These are phyloP conservation scores for Fusarium hainanense DNA, from an alignment of 2,329 filamentous ascomycete species.

Conservation along the genomic window DNA sequence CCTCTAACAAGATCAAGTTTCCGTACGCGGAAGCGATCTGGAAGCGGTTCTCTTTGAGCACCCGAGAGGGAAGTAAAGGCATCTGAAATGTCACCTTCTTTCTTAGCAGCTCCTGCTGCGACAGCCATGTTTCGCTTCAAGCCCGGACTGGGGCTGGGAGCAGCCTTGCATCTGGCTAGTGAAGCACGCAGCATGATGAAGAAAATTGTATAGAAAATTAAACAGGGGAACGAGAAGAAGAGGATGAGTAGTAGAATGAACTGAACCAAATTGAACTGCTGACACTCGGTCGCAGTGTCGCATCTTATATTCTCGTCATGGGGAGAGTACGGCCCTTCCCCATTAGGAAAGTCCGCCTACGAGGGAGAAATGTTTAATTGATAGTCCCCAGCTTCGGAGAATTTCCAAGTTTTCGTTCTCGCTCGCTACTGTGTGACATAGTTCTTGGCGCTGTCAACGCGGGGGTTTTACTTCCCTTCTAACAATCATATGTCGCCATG, in stretches of 20 bases:
- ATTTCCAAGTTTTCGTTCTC: neutral
- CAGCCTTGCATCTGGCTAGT: constrained; percentile 15
- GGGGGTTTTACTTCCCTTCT: neutral
- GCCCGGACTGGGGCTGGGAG: neutral
- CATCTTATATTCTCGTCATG: constrained; percentile 37
- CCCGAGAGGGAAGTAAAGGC: constrained; percentile 70
- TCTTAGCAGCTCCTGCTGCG: constrained; percentile 51
- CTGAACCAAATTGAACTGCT: neutral
- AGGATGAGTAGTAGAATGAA: neutral
- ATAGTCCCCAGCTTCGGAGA: constrained; percentile 15
- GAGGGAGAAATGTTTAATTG: neutral
- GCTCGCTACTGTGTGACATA: constrained; percentile 2
- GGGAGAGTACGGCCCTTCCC: constrained; percentile 44
- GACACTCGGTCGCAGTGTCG: neutral
- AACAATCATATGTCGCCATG: neutral
- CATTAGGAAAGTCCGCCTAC: constrained; percentile 47
- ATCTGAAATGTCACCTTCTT: constrained; percentile 71
- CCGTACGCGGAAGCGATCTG: constrained; percentile 65
- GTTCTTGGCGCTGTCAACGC: neutral
- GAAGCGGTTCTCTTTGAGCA: constrained; percentile 57
- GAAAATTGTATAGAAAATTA: neutral
- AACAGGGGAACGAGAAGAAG: neutral
- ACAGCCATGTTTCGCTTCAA: constrained; percentile 35
- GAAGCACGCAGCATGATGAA: constrained; percentile 41
- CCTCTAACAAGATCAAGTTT: constrained; percentile 65